A percentile compares a stretch with the other conserved stretches of the same genome.
Evolutionary conservation across 352 stramenopile genomes (phyloP).

Genomic region (Hyaloperonospora brassicae): DNA sequence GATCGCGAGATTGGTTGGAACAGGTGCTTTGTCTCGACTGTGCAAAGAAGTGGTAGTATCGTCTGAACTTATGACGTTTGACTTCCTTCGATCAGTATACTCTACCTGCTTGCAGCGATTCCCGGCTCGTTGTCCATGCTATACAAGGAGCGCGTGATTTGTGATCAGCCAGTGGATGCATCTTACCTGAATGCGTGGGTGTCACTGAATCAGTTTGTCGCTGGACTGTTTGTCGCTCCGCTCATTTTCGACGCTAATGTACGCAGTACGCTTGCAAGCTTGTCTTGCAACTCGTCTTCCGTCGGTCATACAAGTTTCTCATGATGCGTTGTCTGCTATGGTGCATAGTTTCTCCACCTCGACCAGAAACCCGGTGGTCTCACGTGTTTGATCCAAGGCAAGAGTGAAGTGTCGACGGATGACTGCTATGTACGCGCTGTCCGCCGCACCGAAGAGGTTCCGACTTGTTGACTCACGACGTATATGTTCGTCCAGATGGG

Average conservation of each 20-base stretch:
- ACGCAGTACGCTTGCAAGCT: constrained; percentile 1
- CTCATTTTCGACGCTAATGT: constrained; percentile 77
- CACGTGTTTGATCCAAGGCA: constrained; percentile 70
- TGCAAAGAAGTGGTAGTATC: not conserved
- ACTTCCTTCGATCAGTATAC: constrained; percentile 30
- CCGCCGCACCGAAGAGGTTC: not conserved
- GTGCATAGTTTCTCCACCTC: constrained; percentile 41
- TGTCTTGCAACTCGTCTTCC: too few relatives aligned
- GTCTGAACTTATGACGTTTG: constrained; percentile 2
- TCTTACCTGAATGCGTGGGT: constrained; percentile 85
- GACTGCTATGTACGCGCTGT: constrained; percentile 57
- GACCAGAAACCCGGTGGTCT: constrained; percentile 77
- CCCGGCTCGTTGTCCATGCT: constrained; percentile 76
- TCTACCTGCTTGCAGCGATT: constrained; percentile 72
- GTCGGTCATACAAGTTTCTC: not conserved
- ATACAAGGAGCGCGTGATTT: constrained; percentile 80
- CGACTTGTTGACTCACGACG: not conserved
- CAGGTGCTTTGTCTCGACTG: constrained; percentile 27
- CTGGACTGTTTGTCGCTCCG: constrained; percentile 65
- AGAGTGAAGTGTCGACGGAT: constrained; percentile 57
- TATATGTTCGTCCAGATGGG: constrained; percentile 41
- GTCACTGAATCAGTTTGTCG: constrained; percentile 79
- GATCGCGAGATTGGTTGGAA: constrained; percentile 77
- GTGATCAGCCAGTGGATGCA: constrained; percentile 80
- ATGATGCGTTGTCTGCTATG: constrained; percentile 1